These are phyloP conservation scores for Oropetium thomaeum DNA, from an alignment of 176 grass and related monocot species.

Conservation along the genomic window DNA sequence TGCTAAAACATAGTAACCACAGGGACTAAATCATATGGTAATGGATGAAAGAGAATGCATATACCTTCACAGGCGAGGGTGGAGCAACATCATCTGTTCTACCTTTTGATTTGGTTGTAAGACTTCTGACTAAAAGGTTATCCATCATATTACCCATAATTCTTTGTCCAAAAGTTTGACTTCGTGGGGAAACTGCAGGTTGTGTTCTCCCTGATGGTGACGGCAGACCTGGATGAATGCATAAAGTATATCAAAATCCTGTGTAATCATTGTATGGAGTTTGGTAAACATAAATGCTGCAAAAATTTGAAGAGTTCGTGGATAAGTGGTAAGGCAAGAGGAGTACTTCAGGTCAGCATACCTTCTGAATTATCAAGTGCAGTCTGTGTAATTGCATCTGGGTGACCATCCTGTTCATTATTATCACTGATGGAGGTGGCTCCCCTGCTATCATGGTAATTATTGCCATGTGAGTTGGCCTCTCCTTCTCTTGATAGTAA, in stretches of 20 bases:
- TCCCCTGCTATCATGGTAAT: conserved; percentile 45
- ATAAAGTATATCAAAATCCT: conserved; percentile 11
- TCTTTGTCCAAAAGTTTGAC: conserved; percentile 92
- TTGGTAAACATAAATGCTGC: neutral
- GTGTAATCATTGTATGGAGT: conserved; percentile 11
- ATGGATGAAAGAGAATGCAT: conserved; percentile 25
- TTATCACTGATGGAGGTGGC: conserved; percentile 42
- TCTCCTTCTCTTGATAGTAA: conserved; percentile 48
- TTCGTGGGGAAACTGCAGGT: conserved; percentile 46
- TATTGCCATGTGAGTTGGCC: conserved; percentile 27
- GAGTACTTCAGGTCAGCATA: conserved; percentile 32
- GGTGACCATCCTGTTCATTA: conserved; percentile 44
- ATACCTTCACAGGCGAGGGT: conserved; percentile 67
- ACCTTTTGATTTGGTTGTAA: conserved; percentile 84
- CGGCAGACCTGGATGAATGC: conserved; percentile 54
- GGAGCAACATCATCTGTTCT: conserved; percentile 48
- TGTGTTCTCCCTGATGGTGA: conserved; percentile 76
- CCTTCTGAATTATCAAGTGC: conserved; percentile 72
- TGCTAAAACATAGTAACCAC: conserved; percentile 21
- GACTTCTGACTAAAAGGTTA: conserved; percentile 84
- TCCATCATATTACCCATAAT: conserved; percentile 93
- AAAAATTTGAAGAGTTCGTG: neutral
- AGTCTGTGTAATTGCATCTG: conserved; percentile 55
- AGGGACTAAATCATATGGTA: conserved; percentile 16
- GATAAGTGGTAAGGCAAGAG: neutral